A percentile compares a stretch with the other conserved stretches of the same genome.
phyloP scores from a whole-genome alignment of 2,329 filamentous ascomycete species.

The Penicillium sp. region DNA sequence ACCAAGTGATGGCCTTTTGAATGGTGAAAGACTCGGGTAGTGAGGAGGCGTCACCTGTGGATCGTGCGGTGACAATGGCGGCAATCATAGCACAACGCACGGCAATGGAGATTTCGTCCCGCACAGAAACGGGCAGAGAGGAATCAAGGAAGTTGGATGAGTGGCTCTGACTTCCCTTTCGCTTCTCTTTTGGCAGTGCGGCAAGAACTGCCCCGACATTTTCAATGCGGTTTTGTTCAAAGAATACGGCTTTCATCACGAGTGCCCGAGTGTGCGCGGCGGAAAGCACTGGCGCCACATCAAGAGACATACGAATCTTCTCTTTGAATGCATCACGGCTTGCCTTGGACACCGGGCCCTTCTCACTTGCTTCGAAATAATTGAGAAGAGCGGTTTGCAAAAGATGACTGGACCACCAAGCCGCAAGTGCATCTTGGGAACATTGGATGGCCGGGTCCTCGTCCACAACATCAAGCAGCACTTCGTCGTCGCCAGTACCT shows the following conservation, averaged over 20 bases:
- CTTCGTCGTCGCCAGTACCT: conserved; percentile 62
- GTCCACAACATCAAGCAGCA: conserved; percentile 78
- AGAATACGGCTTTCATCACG: conserved; percentile 59
- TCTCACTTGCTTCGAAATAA: conserved; percentile 58
- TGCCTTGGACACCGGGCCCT: conserved; percentile 44
- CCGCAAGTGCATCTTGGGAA: conserved; percentile 83
- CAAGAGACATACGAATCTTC: conserved; percentile 67
- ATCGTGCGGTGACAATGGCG: conserved; percentile 47
- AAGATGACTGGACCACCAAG: conserved; percentile 80
- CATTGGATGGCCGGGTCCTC: conserved; percentile 83
- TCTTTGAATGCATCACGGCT: conserved; percentile 47
- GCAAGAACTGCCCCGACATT: conserved; percentile 56
- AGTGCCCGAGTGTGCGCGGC: conserved; percentile 62
- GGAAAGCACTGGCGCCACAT: conserved; percentile 75
- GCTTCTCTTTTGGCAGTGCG: conserved; percentile 49
- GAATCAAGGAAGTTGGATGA: conserved; percentile 52
- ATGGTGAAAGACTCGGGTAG: conserved; percentile 40
- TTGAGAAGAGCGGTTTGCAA: conserved; percentile 68
- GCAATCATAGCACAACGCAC: conserved; percentile 62
- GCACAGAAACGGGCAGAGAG: conserved; percentile 51
- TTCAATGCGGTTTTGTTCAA: conserved; percentile 52
- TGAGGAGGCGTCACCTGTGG: conserved; percentile 31
- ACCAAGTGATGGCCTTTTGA: conserved; percentile 44
- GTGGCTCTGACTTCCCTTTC: conserved; percentile 32
- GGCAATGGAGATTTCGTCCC: conserved; percentile 57